phyloP scores from a whole-genome alignment of 1,284 basidiomycete species.

The Spongispora temasekensis region DNA sequence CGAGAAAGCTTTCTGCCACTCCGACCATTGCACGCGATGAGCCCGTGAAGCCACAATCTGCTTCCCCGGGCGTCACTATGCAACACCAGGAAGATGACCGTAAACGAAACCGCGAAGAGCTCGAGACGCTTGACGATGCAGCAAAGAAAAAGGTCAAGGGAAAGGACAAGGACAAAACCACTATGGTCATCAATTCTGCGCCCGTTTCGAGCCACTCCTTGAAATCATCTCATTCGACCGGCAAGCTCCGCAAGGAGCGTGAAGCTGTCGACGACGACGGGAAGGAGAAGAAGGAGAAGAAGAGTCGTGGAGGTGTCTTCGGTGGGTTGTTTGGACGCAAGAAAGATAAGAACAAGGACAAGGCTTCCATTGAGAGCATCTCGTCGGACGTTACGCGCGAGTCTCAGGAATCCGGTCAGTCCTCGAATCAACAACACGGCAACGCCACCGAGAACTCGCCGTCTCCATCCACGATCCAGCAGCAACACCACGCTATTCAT shows the following conservation, averaged over 20 bases:
- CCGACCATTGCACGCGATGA: conserved; percentile 70
- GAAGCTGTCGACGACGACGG: conserved; percentile 52
- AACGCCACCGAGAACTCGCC: conserved; percentile 27
- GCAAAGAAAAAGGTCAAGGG: conserved; percentile 52
- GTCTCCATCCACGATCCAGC: conserved; percentile 57
- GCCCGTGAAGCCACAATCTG: conserved; percentile 33
- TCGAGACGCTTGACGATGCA: conserved; percentile 57
- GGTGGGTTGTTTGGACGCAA: conserved; percentile 73
- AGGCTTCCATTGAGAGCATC: conserved; percentile 48
- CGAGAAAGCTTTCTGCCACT: conserved; percentile 74
- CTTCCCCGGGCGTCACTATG: conserved; percentile 49
- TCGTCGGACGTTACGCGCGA: conserved; percentile 45
- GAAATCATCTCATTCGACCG: conserved; percentile 34
- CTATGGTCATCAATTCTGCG: conserved; percentile 42
- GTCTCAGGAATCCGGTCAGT: conserved; percentile 42
- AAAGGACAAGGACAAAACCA: conserved; percentile 31
- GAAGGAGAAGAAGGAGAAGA: conserved; percentile 69
- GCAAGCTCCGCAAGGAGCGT: conserved; percentile 70
- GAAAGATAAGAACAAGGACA: conserved; percentile 78
- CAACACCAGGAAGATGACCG: conserved; percentile 57
- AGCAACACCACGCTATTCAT: conserved; percentile 46
- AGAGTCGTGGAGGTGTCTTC: conserved; percentile 62
- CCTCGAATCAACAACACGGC: conserved; percentile 42
- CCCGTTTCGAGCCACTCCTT: conserved; percentile 28
- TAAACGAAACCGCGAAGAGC: conserved; percentile 62